Base-by-base conservation (phyloP, 768 basidiomycete species). In the Rhodotorula babjevae region DNA sequence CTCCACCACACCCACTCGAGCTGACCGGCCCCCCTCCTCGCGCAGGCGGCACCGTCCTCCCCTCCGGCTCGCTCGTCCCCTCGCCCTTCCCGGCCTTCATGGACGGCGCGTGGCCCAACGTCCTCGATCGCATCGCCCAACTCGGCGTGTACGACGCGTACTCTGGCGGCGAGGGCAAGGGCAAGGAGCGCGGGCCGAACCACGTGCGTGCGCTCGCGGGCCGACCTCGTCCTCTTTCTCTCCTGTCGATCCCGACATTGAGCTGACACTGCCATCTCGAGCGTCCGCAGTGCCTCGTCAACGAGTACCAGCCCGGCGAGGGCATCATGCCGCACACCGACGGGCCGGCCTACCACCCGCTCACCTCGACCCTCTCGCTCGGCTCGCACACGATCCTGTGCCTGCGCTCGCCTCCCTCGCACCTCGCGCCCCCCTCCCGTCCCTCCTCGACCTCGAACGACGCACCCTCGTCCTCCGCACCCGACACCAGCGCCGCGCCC, bases 311-410 rank as follows among this genome's bases (percentile, higher is more conserved):
- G 27, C 86, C 92, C 15, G 91, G 90, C 3, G 92, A 96, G 82
- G 94, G 95, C 19, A 97, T 98, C 71, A 90, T 93, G 91, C 91
- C 92, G 3, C 94, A 96, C 77, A 88, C 95, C 82, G 93, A 97
- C 80, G 93, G 94, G 0, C 89, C 92, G 4, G 86, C 88, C 27
- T 97, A 95, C 82, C 83, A 88, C 78, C 91, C 93, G 0, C 87
- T 89, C 10, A 93, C 96, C 2, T 89, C 91, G 3, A 96, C 94
- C n/a, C 82, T 97, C 62, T 93, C 93, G 23, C 82, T 96, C 69
- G 88, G 89, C 55, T 90, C 91, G 3, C 91, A 93, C 80, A 83
- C 89, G 5, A 83, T 92, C 67, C 89, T 97, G 75, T 86, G 92
- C 81, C 90, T 95, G 79, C 91, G 91, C 79, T 84, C 84, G 65